Evolutionary conservation across 352 stramenopile species (phyloP).

Genomic region (Pythium aquatile): DNA sequence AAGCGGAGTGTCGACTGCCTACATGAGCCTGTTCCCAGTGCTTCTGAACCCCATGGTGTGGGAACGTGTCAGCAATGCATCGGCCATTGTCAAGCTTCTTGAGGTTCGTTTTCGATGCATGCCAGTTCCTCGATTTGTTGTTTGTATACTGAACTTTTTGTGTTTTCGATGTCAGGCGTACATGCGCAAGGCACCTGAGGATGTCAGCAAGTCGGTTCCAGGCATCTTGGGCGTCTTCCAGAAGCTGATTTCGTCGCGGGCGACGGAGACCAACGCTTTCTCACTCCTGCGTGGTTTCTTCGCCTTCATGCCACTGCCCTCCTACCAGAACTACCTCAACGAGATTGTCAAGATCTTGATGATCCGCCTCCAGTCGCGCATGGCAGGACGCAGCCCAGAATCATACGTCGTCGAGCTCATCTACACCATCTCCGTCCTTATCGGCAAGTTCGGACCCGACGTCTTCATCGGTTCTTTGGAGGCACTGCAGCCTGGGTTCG

Average conservation of each 20-base stretch:
- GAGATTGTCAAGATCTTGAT: constrained; percentile 95
- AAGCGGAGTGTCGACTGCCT: constrained; percentile 87
- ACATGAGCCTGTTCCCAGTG: constrained; percentile 94
- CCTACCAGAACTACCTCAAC: constrained; percentile 78
- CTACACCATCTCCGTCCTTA: constrained; percentile 84
- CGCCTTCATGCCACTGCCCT: constrained; percentile 75
- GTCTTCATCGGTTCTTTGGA: constrained; percentile 82
- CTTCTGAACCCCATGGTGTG: constrained; percentile 94
- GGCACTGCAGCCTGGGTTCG: constrained; percentile 80
- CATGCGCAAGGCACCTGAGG: constrained; percentile 90
- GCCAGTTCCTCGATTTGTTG: not conserved
- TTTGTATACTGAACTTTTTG: not conserved
- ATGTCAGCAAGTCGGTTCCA: constrained; percentile 81
- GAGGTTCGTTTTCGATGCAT: constrained; percentile 36
- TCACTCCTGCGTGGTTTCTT: constrained; percentile 91
- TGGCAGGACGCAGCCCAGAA: constrained; percentile 83
- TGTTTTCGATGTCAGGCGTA: constrained; percentile 73
- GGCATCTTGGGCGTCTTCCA: constrained; percentile 98
- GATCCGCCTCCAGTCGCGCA: constrained; percentile 91
- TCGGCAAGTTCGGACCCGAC: constrained; percentile 88
- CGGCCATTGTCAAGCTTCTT: constrained; percentile 96
- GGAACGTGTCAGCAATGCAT: constrained; percentile 96
- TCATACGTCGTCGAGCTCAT: constrained; percentile 89
- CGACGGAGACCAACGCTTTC: constrained; percentile 93
- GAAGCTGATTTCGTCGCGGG: constrained; percentile 94